Evolutionary conservation across 1,139 yeast genomes (phyloP), one percentile per base, ranked within the genome.

Genomic region (Candida mesenterica): DNA sequence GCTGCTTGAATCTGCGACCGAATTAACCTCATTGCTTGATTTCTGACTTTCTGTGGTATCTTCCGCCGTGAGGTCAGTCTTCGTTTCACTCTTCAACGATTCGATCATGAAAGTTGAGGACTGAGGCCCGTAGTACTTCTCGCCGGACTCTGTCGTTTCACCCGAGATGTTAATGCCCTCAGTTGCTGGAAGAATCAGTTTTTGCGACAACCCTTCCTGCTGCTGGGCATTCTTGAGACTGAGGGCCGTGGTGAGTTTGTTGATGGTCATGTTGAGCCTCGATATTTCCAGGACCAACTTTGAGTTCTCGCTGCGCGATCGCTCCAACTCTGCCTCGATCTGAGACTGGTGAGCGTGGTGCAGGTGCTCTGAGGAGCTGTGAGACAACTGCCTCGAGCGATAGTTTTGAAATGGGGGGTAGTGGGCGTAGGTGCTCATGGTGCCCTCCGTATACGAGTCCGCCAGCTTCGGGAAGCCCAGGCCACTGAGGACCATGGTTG

Each of bases 71-170:
- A 7, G 6, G 14, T 7, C 26, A 16, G 14, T 29, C 10, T 26
- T 30, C 18, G 32, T 34, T 42, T 31, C 53, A 46, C 37, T 47
- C 34, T 48, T 58, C 47, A 52, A 52, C 28, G 57, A 46, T 33
- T 66, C 67, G 27, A 72, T 66, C 77, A 72, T 72, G 44, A 57
- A 72, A 25, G 57, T 53, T 2, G 74, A 62, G n/a, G 74, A 66
- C 41, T 66, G 73, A 1, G 79, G 78, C 0, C 78, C 78, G 45
- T 71, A 73, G 43, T 66, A 73, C 40, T 68, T 70, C 18, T 62
- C 62, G 14, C 72, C 71, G 12, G 36, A 32, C 26, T 46, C 52
- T 9, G 45, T 41, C 8, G 50, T 45, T 32, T 45, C 51, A 3
- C 50, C 51, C 4, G 42, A 23, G 8, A 41, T 43, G 7, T 33